Conservation (phyloP, 1,284 basidiomycete genomes). For the Cryptococcus maquisensis region DNA sequence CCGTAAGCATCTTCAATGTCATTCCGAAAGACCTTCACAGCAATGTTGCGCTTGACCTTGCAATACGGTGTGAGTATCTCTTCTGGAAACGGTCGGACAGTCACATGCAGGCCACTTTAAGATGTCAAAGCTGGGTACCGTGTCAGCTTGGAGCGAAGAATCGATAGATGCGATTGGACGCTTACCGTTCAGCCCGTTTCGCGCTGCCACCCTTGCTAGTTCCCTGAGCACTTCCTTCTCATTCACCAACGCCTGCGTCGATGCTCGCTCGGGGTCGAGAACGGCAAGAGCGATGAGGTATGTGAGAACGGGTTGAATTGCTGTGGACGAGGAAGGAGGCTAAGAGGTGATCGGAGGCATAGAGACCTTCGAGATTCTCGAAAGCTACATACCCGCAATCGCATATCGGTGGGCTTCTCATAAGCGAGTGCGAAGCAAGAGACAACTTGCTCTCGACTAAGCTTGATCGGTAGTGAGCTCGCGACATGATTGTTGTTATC, state of each 20-base stretch:
- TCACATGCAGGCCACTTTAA: slow-evolving; percentile 74
- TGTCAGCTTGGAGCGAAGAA: neutral
- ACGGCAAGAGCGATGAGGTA: slow-evolving; percentile 69
- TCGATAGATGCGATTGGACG: slow-evolving; percentile 23
- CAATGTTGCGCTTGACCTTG: slow-evolving; percentile 43
- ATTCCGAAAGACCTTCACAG: slow-evolving; percentile 39
- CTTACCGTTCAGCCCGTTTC: slow-evolving; percentile 70
- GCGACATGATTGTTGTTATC: too few relatives aligned
- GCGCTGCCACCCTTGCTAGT: slow-evolving; percentile 60
- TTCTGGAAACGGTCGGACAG: slow-evolving; percentile 66
- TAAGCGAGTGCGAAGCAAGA: too few relatives aligned
- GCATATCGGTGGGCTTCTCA: slow-evolving; percentile 53
- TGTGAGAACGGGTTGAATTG: slow-evolving; percentile 78
- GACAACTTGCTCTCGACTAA: too few relatives aligned
- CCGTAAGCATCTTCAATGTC: slow-evolving; percentile 43
- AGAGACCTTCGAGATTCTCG: slow-evolving; percentile 87
- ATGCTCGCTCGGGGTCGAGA: slow-evolving; percentile 43
- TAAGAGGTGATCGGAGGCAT: slow-evolving; percentile 66
- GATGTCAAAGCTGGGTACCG: slow-evolving; percentile 65
- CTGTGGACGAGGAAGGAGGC: slow-evolving; percentile 79
- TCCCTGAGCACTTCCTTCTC: slow-evolving; percentile 59
- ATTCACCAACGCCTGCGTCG: slow-evolving; percentile 62
- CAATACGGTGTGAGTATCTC: slow-evolving; percentile 44
- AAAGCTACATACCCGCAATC: slow-evolving; percentile 98
- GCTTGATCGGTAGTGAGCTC: too few relatives aligned